A percentile compares a stretch with the other conserved stretches of the same genome.
These are phyloP conservation scores for Ganoderma boninense DNA, from an alignment of 1,284 basidiomycete species.

Conservation along the genomic window DNA sequence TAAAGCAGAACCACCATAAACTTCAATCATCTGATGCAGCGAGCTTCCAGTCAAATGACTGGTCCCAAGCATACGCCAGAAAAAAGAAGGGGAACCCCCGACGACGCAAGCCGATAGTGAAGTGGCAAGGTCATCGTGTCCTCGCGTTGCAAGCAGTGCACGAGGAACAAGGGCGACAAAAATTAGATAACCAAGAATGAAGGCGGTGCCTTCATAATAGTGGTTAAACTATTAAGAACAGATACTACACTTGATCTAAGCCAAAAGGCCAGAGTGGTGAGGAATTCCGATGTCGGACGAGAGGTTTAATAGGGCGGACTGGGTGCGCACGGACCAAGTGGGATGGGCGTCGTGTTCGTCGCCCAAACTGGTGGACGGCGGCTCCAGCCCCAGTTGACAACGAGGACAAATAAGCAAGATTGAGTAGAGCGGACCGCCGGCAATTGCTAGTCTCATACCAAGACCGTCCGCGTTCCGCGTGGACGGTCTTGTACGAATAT, in stretches of 20 bases:
- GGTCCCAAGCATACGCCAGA: constrained; percentile 22
- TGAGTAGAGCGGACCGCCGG: background rate
- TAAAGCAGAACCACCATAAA: no score
- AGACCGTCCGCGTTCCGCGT: no score
- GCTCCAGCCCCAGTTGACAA: background rate
- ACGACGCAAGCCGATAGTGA: constrained; percentile 27
- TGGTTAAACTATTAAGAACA: constrained; percentile 88
- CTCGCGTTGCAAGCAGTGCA: constrained; percentile 37
- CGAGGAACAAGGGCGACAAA: constrained; percentile 33
- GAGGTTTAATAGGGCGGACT: background rate
- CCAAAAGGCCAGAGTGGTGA: constrained; percentile 92
- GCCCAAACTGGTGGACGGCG: background rate
- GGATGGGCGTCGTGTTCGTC: background rate
- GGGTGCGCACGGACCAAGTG: constrained; percentile 18
- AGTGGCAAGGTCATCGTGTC: constrained; percentile 36
- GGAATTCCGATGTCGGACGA: constrained; percentile 17
- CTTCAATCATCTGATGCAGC: constrained; percentile 17
- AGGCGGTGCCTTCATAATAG: constrained; percentile 60
- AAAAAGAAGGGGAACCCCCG: constrained; percentile 20
- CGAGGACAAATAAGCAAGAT: background rate
- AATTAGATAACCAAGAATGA: constrained; percentile 42
- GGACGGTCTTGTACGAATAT: no score
- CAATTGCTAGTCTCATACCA: no score
- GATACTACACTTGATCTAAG: constrained; percentile 97
- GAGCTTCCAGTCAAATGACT: constrained; percentile 17